Evolutionary conservation across 1,284 basidiomycete genomes (phyloP), one percentile per base, ranked within the genome.

Genomic region (Rhodotorula glutinis): DNA sequence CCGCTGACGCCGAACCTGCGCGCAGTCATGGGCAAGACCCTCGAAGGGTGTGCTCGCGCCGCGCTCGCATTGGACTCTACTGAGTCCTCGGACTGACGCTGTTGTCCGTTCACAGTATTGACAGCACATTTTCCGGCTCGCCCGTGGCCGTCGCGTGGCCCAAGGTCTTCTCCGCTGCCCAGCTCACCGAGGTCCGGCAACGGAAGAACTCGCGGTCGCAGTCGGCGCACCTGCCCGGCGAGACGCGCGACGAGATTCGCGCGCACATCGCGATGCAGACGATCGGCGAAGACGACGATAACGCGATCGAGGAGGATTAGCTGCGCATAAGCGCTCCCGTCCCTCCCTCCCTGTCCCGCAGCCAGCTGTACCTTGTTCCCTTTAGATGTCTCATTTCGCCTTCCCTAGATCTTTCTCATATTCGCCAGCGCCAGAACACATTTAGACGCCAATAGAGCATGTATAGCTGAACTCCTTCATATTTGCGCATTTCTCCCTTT

Each of bases 111-210:
- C n/a, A 40, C 60, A 62, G 67, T 23, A 70, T 70, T 60, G 66
- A 70, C 49, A n/a, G 27, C 11, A 59, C 66, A 17, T 70, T 70
- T 56, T 41, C 62, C 11, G 63, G 53, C 25, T 65, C 62, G 1
- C 30, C 60, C 1, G 47, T 61, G 33, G 66, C 69, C 33, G 57
- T 54, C 49, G 27, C 30, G 13, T 40, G 52, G 40, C 65, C 65
- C 8, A 43, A 27, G 21, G 40, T 64, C n/a, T 57, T 64, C 46
- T 44, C 21, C 13, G 3, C 27, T 1, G 63, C 63, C 3, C 40
- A 25, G 17, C 57, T 64, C 29, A 60, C 57, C 44, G 57, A 59
- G 9, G 57, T 43, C 10, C 57, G 63, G 7, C 57, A 55, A 44
- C 63, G 63, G 49, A 59, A 60, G 53, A 59, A 59, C 53, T 43